These are phyloP conservation scores for Chionographis japonica DNA, from an alignment of 106 monocot genomes.

Conservation along the genomic window DNA sequence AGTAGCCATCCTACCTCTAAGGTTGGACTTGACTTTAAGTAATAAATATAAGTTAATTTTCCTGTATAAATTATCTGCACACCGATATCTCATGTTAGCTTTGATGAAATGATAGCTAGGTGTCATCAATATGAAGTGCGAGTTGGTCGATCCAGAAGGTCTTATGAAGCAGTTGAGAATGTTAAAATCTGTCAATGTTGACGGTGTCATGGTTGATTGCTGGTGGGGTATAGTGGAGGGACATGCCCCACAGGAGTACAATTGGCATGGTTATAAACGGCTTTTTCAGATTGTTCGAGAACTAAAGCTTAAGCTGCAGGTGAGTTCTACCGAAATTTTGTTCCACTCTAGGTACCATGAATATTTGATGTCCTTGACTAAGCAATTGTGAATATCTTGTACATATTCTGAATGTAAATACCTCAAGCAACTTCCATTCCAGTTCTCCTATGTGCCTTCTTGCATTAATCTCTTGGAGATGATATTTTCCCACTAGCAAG, in stretches of 20 bases:
- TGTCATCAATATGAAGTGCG: constrained; percentile 65
- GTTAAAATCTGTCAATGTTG: constrained; percentile 71
- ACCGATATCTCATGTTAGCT: not conserved
- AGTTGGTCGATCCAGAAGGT: constrained; percentile 73
- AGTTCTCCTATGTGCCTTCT: no score
- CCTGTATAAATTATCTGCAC: not conserved
- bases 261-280: constrained; percentile 82
- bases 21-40: no score
- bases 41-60: constrained; percentile 1
- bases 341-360: no score
- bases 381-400: no score
- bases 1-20: no score
- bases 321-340: constrained; percentile 12
- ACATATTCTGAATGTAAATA: no score
- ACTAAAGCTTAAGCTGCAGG: constrained; percentile 87
- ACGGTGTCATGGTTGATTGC: constrained; percentile 93
- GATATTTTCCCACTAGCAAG: no score
- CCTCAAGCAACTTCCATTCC: no score
- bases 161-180: constrained; percentile 46
- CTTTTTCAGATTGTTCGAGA: constrained; percentile 75
- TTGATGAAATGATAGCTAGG: constrained; percentile 50
- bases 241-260: constrained; percentile 62
- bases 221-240: constrained; percentile 99
- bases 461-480: no score
- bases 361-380: no score